phyloP scores from a whole-genome alignment of 2,329 filamentous ascomycete genomes.

The Chalaropsis thielavioides region DNA sequence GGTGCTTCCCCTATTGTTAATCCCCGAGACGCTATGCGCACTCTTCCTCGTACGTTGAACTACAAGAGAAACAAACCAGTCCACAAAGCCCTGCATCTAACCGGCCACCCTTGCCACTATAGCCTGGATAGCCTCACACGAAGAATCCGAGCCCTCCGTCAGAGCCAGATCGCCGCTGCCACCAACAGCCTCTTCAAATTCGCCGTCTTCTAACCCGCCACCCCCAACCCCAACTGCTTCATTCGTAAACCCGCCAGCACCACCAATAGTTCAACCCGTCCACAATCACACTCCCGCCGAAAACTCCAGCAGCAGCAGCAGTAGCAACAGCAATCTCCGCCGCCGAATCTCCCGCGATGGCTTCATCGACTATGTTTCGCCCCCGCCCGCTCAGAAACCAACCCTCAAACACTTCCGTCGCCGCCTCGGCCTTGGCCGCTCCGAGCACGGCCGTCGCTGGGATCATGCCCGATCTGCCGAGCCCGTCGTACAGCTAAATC shows the following conservation, averaged over 20 bases:
- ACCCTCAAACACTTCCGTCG: conserved; percentile 13
- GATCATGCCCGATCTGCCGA: conserved; percentile 45
- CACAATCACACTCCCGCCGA: conserved; percentile 31
- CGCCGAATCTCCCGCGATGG: conserved; percentile 36
- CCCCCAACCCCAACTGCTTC: conserved; percentile 24
- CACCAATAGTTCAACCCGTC: conserved; percentile 28
- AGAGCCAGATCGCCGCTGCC: background rate
- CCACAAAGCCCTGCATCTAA: background rate
- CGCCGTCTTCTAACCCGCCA: conserved; percentile 23
- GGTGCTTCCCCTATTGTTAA: background rate
- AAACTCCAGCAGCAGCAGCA: background rate
- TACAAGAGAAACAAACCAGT: background rate
- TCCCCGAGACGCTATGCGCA: conserved; percentile 15
- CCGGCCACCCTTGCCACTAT: background rate
- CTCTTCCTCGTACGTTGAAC: conserved; percentile 11
- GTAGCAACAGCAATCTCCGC: conserved; percentile 20
- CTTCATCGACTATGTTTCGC: conserved; percentile 27
- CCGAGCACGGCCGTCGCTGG: conserved; percentile 40
- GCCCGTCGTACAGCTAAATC: conserved; percentile 33
- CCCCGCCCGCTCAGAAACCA: conserved; percentile 4
- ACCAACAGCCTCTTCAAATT: background rate
- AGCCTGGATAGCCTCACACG: conserved; percentile 39
- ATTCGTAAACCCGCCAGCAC: conserved; percentile 28
- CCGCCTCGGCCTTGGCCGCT: conserved; percentile 13
- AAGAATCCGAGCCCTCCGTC: conserved; percentile 24